Evolutionary conservation across 768 basidiomycete genomes (phyloP), one percentile per base, ranked within the genome.

Genomic region (Lactarius deliciosus): DNA sequence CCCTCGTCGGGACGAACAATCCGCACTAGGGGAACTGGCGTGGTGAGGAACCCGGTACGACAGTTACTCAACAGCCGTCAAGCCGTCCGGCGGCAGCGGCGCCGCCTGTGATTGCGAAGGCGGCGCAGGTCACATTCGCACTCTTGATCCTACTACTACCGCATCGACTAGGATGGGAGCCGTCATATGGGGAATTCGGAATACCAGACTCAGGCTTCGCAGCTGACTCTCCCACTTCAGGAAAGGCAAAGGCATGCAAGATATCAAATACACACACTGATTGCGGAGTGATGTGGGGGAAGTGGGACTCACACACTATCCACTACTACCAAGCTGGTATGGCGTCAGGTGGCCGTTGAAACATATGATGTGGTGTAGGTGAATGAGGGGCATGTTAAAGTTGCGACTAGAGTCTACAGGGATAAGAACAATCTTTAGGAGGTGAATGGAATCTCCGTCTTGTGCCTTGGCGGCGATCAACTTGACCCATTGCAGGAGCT

Each of bases 281-380:
- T 53, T 53, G 22, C 25, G 50, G 50, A 25, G 50, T 53, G 50
- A 53, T 25, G 50, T 53, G n/a, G n/a, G n/a, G n/a, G n/a, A n/a
- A n/a, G n/a, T n/a, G n/a, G n/a, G n/a, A n/a, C n/a, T n/a, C 50
- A 28, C 25, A 53, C 13, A 32, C 25, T 5, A 16, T 53, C 50
- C 50, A 9, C 11, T 53, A 8, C 50, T 53, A 53, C 50, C 13
- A 22, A 53, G 50, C 5, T 15, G 22, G 50, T 25, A 53, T 22
- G 22, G 25, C 50, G 50, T 53, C 25, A 50, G 50, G 50, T 53
- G 50, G 50, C 11, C 18, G n/a, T n/a, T 47, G 10, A 9, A 10
- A 45, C 43, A 45, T 22, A 47, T 47, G 22, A 50, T 25, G 4
- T 50, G 22, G 5, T 50, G 22, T 22, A 15, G 13, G 22, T n/a